phyloP scores from a whole-genome alignment of 2,329 filamentous ascomycete species.

The Elsinoe australis region DNA sequence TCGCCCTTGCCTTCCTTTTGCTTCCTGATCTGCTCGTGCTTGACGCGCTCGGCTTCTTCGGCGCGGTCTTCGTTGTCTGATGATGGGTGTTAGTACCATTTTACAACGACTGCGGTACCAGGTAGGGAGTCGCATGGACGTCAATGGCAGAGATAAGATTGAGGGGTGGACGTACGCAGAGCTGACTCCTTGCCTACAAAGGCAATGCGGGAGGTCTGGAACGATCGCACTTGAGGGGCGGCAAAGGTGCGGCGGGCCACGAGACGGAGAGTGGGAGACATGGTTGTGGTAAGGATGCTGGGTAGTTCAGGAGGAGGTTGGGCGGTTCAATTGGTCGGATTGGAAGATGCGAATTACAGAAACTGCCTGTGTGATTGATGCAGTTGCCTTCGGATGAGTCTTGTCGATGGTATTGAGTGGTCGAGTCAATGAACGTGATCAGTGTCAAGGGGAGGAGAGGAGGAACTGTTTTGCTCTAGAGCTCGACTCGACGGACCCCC shows the following conservation, averaged over 20 bases:
- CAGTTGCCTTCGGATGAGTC: too few relatives aligned
- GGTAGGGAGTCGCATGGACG: too few relatives aligned
- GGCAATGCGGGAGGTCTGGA: slow-evolving; percentile 33
- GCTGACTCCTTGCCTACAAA: slow-evolving; percentile 38
- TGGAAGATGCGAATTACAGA: too few relatives aligned
- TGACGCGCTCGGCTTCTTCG: slow-evolving; percentile 44
- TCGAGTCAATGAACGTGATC: not conserved
- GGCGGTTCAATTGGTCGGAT: not conserved
- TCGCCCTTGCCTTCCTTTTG: slow-evolving; percentile 56
- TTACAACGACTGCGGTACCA: too few relatives aligned
- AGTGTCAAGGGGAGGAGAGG: not conserved
- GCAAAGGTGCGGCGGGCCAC: slow-evolving; percentile 26
- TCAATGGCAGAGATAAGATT: too few relatives aligned
- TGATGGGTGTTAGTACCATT: not conserved
- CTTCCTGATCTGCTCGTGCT: slow-evolving; percentile 53
- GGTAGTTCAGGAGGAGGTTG: not conserved
- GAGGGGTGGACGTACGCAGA: slow-evolving; percentile 33
- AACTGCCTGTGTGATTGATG: too few relatives aligned
- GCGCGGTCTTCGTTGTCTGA: slow-evolving; percentile 39
- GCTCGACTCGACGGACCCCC: not conserved
- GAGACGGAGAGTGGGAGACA: slow-evolving; percentile 21
- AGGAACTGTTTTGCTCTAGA: slow-evolving; percentile 2
- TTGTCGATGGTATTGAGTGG: too few relatives aligned
- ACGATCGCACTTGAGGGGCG: slow-evolving; percentile 27
- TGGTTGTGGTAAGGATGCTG: slow-evolving; percentile 8